Conservation (phyloP, 164 flowering plant species). For the Malania oleifera region DNA sequence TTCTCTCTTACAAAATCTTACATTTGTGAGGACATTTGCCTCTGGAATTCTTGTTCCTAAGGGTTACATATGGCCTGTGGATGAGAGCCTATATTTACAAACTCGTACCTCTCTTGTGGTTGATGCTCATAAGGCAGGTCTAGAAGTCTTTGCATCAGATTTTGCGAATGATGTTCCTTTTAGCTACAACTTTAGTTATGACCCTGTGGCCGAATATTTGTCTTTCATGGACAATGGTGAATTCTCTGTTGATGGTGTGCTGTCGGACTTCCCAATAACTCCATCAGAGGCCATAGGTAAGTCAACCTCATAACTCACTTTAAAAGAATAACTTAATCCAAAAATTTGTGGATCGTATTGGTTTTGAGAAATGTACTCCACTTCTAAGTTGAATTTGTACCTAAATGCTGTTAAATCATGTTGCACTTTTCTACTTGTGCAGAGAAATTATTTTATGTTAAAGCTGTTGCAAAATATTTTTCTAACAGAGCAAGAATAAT, state of each 20-base stretch:
- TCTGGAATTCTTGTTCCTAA: slow-evolving; percentile 88
- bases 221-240: slow-evolving; percentile 64
- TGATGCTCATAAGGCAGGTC: slow-evolving; percentile 76
- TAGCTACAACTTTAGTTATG: slow-evolving; percentile 74
- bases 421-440: no score
- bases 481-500: no score
- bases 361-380: no score
- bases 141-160: slow-evolving; percentile 72
- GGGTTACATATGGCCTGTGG: slow-evolving; percentile 74
- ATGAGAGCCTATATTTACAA: slow-evolving; percentile 36
- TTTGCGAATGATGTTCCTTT: slow-evolving; percentile 62
- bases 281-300: slow-evolving; percentile 69
- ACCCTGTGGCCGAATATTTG: slow-evolving; percentile 69
- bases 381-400: no score
- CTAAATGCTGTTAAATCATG: no score
- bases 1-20: slow-evolving; percentile 68
- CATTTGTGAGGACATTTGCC: slow-evolving; percentile 75
- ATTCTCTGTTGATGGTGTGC: slow-evolving; percentile 87
- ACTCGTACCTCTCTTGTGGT: slow-evolving; percentile 62
- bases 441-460: no score
- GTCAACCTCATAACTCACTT: no score
- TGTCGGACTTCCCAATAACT: slow-evolving; percentile 80
- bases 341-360: no score
- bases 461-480: no score
- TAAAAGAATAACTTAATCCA: no score